A percentile compares a stretch with the other conserved stretches of the same genome.
Evolutionary conservation across 306 rosid species (phyloP).

Genomic region (Crataegus laevigata): DNA sequence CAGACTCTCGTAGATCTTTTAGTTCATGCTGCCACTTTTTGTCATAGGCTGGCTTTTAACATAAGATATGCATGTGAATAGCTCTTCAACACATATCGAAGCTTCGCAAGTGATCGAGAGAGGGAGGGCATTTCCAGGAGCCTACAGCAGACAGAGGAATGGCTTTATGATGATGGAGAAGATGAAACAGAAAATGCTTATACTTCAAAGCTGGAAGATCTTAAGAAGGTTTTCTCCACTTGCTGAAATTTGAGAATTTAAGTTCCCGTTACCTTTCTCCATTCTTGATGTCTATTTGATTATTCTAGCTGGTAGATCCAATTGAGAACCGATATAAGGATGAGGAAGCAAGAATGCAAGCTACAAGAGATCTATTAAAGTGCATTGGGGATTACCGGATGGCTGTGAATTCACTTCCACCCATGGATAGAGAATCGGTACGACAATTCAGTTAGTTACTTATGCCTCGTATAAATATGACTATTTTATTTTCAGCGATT

Average conservation of each 20-base stretch:
- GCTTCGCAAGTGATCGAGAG: conserved; percentile 71
- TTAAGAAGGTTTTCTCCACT: conserved; percentile 55
- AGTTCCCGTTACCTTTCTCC: conserved; percentile 16
- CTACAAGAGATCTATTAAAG: conserved; percentile 34
- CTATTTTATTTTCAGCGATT: not conserved
- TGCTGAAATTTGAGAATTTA: conserved; percentile 9
- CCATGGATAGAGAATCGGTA: conserved; percentile 33
- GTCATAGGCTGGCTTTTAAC: conserved; percentile 12
- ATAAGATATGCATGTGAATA: conserved; percentile 36
- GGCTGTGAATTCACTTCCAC: conserved; percentile 30
- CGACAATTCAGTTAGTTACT: not conserved
- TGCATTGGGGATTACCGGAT: conserved; percentile 31
- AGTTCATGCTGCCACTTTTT: conserved; percentile 11
- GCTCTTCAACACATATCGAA: conserved; percentile 75
- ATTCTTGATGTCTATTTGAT: conserved; percentile 5
- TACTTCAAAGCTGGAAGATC: conserved; percentile 58
- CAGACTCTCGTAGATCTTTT: conserved; percentile 5
- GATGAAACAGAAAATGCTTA: conserved; percentile 76
- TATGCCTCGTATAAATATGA: not conserved
- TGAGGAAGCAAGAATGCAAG: conserved; percentile 61
- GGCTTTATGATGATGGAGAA: conserved; percentile 92
- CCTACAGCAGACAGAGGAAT: conserved; percentile 81
- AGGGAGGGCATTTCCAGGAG: conserved; percentile 59
- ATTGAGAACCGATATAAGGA: conserved; percentile 60
- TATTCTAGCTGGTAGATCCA: conserved; percentile 60